These are phyloP conservation scores for Prunus persica DNA, from an alignment of 306 rosid genomes.

Conservation along the genomic window DNA sequence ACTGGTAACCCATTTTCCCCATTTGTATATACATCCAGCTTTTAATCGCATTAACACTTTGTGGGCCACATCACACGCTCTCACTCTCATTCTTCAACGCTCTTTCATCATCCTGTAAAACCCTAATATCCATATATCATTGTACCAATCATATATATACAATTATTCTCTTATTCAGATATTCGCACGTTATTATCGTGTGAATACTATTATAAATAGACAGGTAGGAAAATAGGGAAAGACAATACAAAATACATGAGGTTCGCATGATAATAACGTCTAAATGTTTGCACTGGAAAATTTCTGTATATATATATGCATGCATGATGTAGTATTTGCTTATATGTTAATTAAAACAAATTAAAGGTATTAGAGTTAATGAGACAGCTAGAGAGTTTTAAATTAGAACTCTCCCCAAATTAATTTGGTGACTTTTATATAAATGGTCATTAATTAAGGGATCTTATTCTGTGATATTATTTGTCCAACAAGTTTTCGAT, in stretches of 20 bases:
- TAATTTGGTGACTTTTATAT: background rate
- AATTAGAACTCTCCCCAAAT: background rate
- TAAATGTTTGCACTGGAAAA: too few relatives aligned
- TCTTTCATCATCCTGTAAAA: background rate
- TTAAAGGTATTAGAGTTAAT: background rate
- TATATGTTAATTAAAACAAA: background rate
- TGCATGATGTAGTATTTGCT: background rate
- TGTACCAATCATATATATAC: background rate
- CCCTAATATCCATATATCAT: background rate
- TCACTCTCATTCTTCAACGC: background rate
- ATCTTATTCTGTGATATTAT: slow-evolving; percentile 4
- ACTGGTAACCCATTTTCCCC: background rate
- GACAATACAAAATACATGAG: too few relatives aligned
- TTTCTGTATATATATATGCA: background rate
- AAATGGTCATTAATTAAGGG: background rate
- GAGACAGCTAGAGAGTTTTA: background rate
- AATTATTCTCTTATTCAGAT: too few relatives aligned
- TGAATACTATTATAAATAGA: too few relatives aligned
- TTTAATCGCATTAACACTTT: slow-evolving; percentile 14
- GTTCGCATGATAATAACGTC: too few relatives aligned
- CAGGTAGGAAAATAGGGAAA: too few relatives aligned
- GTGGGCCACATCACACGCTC: slow-evolving; percentile 17
- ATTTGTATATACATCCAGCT: background rate
- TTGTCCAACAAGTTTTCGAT: slow-evolving; percentile 14
- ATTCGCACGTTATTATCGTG: too few relatives aligned